phyloP scores from a whole-genome alignment of 179 eudicot genomes.

The Gypsophila paniculata region DNA sequence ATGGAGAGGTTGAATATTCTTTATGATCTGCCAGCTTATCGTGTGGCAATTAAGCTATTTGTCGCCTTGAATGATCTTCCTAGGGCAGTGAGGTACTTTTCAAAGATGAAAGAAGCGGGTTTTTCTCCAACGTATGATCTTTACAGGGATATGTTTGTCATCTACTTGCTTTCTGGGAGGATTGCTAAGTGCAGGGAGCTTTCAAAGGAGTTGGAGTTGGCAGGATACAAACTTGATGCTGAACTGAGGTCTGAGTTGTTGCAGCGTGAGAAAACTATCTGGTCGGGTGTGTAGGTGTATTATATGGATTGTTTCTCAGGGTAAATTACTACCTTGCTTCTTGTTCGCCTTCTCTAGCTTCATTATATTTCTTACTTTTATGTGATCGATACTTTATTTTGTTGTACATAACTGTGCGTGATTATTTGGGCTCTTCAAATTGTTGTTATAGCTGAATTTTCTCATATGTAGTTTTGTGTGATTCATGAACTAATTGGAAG shows the following conservation, averaged over 20 bases:
- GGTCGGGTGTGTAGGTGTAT: constrained; percentile 23
- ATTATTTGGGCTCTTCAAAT: not conserved
- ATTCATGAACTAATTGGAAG: not conserved
- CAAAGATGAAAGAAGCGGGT: constrained; percentile 81
- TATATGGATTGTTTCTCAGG: not conserved
- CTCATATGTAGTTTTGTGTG: not conserved
- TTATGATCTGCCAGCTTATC: constrained; percentile 76
- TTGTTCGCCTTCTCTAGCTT: not conserved
- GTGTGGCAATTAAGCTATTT: constrained; percentile 73
- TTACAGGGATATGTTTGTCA: constrained; percentile 34
- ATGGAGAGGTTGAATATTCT: constrained; percentile 62
- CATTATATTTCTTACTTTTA: not conserved
- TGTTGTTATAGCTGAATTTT: not conserved
- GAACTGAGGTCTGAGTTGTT: constrained; percentile 36
- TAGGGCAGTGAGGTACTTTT: constrained; percentile 66
- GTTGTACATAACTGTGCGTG: not conserved
- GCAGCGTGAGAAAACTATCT: constrained; percentile 37
- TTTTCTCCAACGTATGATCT: constrained; percentile 74
- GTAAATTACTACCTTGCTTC: not conserved
- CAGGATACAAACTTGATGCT: constrained; percentile 63
- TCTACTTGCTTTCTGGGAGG: constrained; percentile 63
- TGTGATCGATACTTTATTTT: not conserved
- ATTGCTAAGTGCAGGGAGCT: constrained; percentile 73
- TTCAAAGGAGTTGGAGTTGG: constrained; percentile 66
- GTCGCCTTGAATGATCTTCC: constrained; percentile 74